Evolutionary conservation across 2,329 filamentous ascomycete species (phyloP).

Genomic region (Cladophialophora psammophila): DNA sequence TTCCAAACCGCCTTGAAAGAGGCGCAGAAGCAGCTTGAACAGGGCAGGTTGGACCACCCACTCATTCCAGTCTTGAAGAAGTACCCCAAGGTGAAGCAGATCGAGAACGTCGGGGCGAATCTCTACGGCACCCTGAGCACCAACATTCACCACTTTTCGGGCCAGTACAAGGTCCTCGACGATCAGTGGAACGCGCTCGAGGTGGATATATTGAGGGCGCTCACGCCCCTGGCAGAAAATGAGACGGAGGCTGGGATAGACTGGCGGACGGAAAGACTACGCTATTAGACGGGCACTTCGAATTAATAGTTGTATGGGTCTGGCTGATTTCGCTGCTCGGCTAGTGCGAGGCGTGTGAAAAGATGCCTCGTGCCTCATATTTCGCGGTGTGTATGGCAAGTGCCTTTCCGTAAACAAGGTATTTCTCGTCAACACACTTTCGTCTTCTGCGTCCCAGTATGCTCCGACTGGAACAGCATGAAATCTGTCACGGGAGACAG

Average conservation of each 20-base stretch:
- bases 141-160: conserved; percentile 6
- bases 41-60: neutral
- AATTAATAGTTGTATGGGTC: neutral
- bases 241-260: neutral
- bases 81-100: conserved; percentile 4
- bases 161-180: conserved; percentile 5
- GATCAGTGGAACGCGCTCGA: conserved; percentile 3
- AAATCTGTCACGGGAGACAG: too few relatives aligned
- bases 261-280: neutral
- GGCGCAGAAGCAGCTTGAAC: neutral
- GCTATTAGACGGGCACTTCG: neutral
- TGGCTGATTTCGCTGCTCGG: too few relatives aligned
- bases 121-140: conserved; percentile 4
- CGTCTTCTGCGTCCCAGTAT: too few relatives aligned
- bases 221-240: neutral
- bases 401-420: too few relatives aligned
- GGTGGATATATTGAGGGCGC: neutral
- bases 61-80: neutral
- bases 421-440: too few relatives aligned
- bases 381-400: too few relatives aligned
- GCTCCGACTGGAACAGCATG: too few relatives aligned
- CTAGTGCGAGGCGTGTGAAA: too few relatives aligned
- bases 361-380: too few relatives aligned
- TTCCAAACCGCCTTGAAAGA: neutral
- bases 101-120: conserved; percentile 1